Evolutionary conservation across 176 grass and related monocot species (phyloP), one percentile per base, ranked within the genome.

Genomic region (Oryza glumipatula): DNA sequence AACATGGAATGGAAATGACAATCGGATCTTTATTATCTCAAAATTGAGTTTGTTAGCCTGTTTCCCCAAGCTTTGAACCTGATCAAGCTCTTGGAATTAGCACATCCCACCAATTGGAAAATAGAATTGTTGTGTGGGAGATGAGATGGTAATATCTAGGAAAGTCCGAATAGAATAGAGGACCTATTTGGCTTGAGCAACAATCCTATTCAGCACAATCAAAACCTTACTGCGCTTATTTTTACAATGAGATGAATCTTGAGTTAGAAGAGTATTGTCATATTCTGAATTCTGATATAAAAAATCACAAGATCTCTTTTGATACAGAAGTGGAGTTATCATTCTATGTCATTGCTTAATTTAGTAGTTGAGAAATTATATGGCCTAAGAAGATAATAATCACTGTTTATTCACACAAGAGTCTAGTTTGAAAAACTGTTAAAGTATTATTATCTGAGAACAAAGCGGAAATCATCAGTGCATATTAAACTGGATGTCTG

Each of bases 331-430:
- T 52, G n/a, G 43, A 73, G 11, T 51, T 43, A 52, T 21, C 15
- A 67, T 74, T 80, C 58, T 65, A 86, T 74, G 70, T n/a, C 14
- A 47, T 30, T 74, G 11, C 2, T 73, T 56, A 15, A 80, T 80
- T 73, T 74, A 44, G 14, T 30, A 22, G 52, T 30, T 67, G 41
- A 67, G 15, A 79, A 86, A 32, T 73, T 41, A 12, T 56, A 24
- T 11, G 5, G 67, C 9, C 33, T 76, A 3, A 76, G 73, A 68
- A 23, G 32, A 84, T 58, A 69, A 38, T 14, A 26, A 44, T 58
- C 4, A 3, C 8, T 43, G 68, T 38, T 56, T 60, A 14, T 68
- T 69, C 21, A 24, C 0, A 16, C 23, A 23, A 39, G 46, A 72
- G 28, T 86, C 9, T 73, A 41, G 10, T 23, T 66, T 72, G n/a